Evolutionary conservation across 1,284 basidiomycete species (phyloP), one percentile per base, ranked within the genome.

Genomic region (Inonotus hispidus): DNA sequence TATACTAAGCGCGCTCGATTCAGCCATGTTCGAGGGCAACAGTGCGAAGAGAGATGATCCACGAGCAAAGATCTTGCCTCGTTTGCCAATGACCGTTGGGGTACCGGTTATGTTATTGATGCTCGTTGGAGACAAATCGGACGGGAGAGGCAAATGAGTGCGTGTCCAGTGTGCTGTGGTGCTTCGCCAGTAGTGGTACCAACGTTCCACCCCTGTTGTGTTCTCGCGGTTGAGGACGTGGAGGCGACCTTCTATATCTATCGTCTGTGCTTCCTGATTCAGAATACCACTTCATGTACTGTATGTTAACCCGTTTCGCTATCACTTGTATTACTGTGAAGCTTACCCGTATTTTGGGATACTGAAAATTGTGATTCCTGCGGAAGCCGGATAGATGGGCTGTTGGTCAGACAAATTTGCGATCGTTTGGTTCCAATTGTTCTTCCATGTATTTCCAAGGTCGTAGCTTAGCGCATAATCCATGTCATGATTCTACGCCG

Each of bases 141-240:
- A 58, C 6, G 70, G 63, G 14, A 71, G 68, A 1, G 75, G 75
- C 25, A 77, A 65, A 5, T 74, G 62, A 5, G 71, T 73, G n/a
- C 76, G 73, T 10, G 72, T 77, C 76, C 77, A 77, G 58, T 71
- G 63, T 32, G 64, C 59, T 14, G 66, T 70, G 19, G 72, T 73
- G 64, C 68, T 71, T 19, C 75, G 71, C 75, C 76, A 77, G 66
- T 78, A 77, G 64, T 77, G 75, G 27, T 43, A 76, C 76, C 75
- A 78, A 66, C 69, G 71, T 59, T 77, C 74, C 6, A 66, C 65
- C 6, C 75, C 74, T 0, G 75, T 76, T 5, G 71, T 74, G 61
- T 77, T 77, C 67, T 79, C 76, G 13, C 76, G 68, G 63, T 79
- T 79, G 29, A 79, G 64, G 0, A 78, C 76, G 56, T 79, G 77